Evolutionary conservation across 768 basidiomycete species (phyloP).

Genomic region (Terana coerulea): DNA sequence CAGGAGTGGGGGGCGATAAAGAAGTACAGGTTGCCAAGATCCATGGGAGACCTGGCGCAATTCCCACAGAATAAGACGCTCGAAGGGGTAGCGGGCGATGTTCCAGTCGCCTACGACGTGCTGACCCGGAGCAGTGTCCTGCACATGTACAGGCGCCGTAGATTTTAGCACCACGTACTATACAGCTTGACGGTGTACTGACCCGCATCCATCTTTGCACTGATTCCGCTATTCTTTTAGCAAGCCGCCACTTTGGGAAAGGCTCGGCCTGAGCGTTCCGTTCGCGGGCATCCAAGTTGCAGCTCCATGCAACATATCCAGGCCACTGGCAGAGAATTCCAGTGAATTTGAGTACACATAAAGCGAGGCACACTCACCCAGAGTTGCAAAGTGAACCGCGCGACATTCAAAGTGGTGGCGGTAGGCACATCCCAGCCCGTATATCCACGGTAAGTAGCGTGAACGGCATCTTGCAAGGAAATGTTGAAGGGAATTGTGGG

Average conservation of each 20-base stretch:
- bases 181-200: neutral
- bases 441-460: neutral
- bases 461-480: neutral
- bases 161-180: too few species aligned
- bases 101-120: neutral
- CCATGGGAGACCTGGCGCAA: constrained; percentile 7
- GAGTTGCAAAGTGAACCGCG: neutral
- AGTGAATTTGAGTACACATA: neutral
- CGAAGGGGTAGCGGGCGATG: constrained; percentile 7
- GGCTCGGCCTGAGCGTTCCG: neutral
- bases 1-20: neutral
- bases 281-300: constrained; percentile 4
- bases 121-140: neutral
- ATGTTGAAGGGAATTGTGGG: neutral
- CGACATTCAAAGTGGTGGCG: neutral
- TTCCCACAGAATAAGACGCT: constrained; percentile 15
- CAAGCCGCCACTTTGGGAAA: constrained; percentile 2
- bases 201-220: neutral
- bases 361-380: neutral
- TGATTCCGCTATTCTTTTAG: neutral
- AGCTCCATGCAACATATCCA: constrained; percentile 2
- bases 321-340: constrained; percentile 4
- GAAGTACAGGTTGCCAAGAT: constrained; percentile 2
- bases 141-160: too few species aligned
- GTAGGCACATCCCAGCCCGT: neutral